These are phyloP conservation scores for Trypanosomatidae sp. DNA, from an alignment of 208 protist genomes.

Conservation along the genomic window DNA sequence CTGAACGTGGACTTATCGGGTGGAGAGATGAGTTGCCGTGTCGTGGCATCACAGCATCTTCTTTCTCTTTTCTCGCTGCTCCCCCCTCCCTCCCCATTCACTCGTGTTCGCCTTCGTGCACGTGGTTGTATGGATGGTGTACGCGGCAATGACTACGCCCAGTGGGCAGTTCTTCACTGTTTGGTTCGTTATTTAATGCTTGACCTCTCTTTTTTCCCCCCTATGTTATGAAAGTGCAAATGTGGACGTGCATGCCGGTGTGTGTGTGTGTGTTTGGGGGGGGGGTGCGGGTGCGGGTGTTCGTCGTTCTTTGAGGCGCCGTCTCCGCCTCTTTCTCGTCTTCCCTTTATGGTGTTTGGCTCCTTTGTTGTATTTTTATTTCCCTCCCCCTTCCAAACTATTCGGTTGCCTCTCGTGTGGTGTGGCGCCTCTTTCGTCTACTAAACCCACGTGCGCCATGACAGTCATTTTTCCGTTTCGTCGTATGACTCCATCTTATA, in stretches of 20 bases:
- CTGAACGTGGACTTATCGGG: not conserved
- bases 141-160: not conserved
- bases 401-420: not conserved
- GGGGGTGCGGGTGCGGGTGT: not conserved
- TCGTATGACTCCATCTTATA: not conserved
- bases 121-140: not conserved
- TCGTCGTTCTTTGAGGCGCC: not conserved
- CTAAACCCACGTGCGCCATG: not conserved
- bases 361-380: not conserved
- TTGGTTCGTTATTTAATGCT: not conserved
- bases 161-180: not conserved
- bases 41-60: not conserved
- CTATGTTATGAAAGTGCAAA: not conserved
- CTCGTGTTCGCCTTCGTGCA: not conserved
- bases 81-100: not conserved
- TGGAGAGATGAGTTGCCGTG: not conserved
- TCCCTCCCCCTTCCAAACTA: not conserved
- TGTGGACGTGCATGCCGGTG: not conserved
- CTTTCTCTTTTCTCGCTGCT: not conserved
- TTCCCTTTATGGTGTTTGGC: not conserved
- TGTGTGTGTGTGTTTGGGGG: slow-evolving; percentile 6
- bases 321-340: not conserved
- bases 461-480: not conserved
- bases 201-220: not conserved
- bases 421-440: not conserved